phyloP scores from a whole-genome alignment of 352 stramenopile genomes.

The Blastocystis sp. region DNA sequence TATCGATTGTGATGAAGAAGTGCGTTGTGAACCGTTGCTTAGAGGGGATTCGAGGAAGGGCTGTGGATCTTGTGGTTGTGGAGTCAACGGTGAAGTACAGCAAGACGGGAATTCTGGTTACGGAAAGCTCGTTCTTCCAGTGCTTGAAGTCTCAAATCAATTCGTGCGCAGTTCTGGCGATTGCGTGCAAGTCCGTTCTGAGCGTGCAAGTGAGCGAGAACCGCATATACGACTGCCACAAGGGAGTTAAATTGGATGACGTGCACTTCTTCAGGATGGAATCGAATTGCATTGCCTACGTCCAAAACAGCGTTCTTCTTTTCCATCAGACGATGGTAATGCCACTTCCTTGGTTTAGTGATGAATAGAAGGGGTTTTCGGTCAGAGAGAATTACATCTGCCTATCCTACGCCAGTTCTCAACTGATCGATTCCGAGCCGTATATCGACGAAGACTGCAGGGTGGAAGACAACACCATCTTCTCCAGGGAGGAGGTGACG shows the following conservation, averaged over 20 bases:
- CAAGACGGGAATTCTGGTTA: not conserved
- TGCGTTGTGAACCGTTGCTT: not conserved
- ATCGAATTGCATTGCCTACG: not conserved
- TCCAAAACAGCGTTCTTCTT: not conserved
- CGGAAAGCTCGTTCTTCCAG: not conserved
- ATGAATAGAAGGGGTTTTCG: not conserved
- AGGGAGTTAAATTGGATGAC: not conserved
- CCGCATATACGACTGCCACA: not conserved
- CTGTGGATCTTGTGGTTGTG: not conserved
- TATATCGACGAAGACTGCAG: not conserved
- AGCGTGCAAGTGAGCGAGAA: not conserved
- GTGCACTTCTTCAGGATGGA: not conserved
- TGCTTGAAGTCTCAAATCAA: not conserved
- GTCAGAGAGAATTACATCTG: not conserved
- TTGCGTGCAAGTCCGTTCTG: not conserved
- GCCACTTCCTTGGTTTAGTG: not conserved
- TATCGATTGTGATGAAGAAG: not conserved
- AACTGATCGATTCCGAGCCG: not conserved
- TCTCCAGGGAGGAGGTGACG: not conserved
- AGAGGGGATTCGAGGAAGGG: not conserved
- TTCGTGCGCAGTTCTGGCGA: not conserved
- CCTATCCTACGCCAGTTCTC: not conserved
- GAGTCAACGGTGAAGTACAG: not conserved
- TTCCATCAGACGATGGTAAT: not conserved
- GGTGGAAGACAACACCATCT: not conserved